A percentile compares a stretch with the other conserved stretches of the same genome.
phyloP scores from a whole-genome alignment of 139 green algal genomes.

The Yamagishiella unicocca region DNA sequence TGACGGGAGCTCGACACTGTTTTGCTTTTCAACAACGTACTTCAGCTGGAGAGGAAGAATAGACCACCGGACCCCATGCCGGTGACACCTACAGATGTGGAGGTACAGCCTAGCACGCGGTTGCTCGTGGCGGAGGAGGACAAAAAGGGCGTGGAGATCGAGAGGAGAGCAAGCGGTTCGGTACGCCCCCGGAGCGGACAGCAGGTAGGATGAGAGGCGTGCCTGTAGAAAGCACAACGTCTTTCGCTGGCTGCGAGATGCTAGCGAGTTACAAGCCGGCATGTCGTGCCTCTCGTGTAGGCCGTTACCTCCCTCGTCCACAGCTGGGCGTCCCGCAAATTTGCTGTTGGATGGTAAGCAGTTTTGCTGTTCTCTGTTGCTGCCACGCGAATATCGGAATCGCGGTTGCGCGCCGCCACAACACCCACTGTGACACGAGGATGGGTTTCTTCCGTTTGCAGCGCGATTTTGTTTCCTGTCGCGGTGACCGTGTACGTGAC shows the following conservation, averaged over 20 bases:
- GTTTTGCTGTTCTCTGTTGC: slow-evolving; percentile 93
- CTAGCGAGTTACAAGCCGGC: too few species aligned
- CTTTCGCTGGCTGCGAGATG: too few species aligned
- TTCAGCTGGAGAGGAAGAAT: neutral
- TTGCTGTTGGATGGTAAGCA: slow-evolving; percentile 63
- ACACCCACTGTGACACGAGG: too few species aligned
- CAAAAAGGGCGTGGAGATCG: neutral
- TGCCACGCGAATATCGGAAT: slow-evolving; percentile 64
- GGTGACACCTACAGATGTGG: neutral
- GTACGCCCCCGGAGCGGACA: slow-evolving; percentile 6
- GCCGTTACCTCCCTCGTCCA: slow-evolving; percentile 28
- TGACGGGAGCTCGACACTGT: too few species aligned
- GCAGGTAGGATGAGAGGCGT: neutral
- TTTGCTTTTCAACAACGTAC: too few species aligned
- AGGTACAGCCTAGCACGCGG: neutral
- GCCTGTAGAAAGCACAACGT: too few species aligned
- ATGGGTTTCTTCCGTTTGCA: slow-evolving; percentile 23
- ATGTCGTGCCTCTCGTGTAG: neutral
- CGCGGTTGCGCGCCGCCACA: neutral
- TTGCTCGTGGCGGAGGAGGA: slow-evolving; percentile 4
- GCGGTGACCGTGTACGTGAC: slow-evolving; percentile 88
- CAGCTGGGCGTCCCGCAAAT: slow-evolving; percentile 52
- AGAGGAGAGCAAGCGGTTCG: slow-evolving; percentile 21
- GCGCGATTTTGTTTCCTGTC: slow-evolving; percentile 92
- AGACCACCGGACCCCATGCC: neutral